Evolutionary conservation across 2,329 filamentous ascomycete species (phyloP), one percentile per base, ranked within the genome.

Genomic region (Aspergillus persii): DNA sequence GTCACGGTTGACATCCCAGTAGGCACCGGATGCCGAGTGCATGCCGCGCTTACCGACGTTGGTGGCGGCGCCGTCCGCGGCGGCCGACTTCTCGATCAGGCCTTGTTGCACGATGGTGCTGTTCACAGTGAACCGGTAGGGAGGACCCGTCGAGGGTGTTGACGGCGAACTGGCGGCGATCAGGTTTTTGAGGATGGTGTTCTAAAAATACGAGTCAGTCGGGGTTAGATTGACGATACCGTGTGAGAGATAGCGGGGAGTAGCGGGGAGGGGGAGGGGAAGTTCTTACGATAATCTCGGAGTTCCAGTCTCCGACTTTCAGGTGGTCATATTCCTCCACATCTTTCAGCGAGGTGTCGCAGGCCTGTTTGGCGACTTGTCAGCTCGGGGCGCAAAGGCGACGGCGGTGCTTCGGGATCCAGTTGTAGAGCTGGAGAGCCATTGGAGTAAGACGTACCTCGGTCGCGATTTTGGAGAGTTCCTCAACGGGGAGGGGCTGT

Each of bases 111-210:
- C 96, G 73, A 98, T 97, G 66, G 94, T 98, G 82, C 91, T 96
- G 84, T 96, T 98, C 80, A 96, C 92, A 68, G 92, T 91, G 80
- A 94, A 98, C 79, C 98, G 98, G 86, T 88, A 96, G 4, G 90
- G 89, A 29, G 85, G 72, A 12, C 78, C 67, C 4, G 72, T 67
- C 46, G 71, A 66, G 47, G 71, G 61, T 26, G 73, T 69, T 52
- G 71, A 66, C 27, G 76, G 72, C 29, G 75, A 70, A 41, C 77
- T 78, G 50, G 77, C 77, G 57, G 71, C 57, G 60, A 80, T 75
- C 62, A 80, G 72, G 47, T 74, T 67, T 63, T 77, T 72, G 50
- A 79, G 71, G 62, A 77, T 70, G 59, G 71, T 66, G 63, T 76
- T 77, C 77, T 79, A 41, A 36, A 23, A 12, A 18, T 12, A n/a